Evolutionary conservation across 2,329 filamentous ascomycete species (phyloP), one percentile per base, ranked within the genome.

Genomic region (Dothistroma pini): DNA sequence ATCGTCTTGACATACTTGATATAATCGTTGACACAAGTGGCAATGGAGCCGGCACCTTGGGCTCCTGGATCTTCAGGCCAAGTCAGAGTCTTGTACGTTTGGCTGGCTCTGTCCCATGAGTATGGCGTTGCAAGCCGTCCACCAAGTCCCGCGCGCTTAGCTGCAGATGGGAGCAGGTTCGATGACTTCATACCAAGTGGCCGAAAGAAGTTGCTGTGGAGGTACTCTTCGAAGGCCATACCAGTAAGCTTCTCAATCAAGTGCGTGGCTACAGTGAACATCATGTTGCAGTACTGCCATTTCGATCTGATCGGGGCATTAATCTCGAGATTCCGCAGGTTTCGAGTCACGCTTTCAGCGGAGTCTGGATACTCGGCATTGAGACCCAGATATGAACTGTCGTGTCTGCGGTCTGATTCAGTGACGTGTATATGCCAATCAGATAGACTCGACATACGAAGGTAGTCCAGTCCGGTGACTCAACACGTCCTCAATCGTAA

Each of bases 401-500:
- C 73, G 48, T 79, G 70, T 14, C 73, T 79, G 32, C 75, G 63
- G 12, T 11, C 84, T 14, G 5, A 51, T 29, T 29, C 48, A 51
- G 48, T 29, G 48, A 31, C 21, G 12, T 44, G n/a, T 72, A 1
- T 83, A 77, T 61, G 85, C 9, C 16, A 85, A 55, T 85, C 83
- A 0, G 81, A 22, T 25, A 19, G 6, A 12, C 25, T 51, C 48
- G 12, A 48, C 50, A 9, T 49, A 54, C 57, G 50, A 32, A 1
- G 82, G 74, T 61, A 83, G 74, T 10, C 83, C 83, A 0, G 79
- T 81, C 4, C 82, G 76, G 66, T 86, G 83, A 54, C 78, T 77
- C 0, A 83, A 74, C 2, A 81, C 78, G 59, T 86, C 84, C 58
- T 85, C 80, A 7, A 86, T 69, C 0, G 81, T 86, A 47, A 84